Evolutionary conservation across 1,284 basidiomycete genomes (phyloP).

Genomic region (Leccinum pachyderme): DNA sequence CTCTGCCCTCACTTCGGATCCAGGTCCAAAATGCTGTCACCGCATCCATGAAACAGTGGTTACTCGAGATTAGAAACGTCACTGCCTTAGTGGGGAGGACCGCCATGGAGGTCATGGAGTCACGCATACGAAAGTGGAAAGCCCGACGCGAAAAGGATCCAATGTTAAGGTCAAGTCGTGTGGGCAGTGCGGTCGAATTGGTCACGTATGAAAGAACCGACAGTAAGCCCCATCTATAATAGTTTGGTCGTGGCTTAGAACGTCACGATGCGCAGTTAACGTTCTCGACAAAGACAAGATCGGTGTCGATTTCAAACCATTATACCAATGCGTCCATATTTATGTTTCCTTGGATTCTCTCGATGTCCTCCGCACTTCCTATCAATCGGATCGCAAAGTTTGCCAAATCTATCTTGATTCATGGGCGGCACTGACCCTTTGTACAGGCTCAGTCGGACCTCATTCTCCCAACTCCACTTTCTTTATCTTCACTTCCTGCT

Average conservation of each 20-base stretch:
- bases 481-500: constrained; percentile 53
- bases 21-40: constrained; percentile 94
- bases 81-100: constrained; percentile 84
- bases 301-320: constrained; percentile 88
- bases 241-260: constrained; percentile 1
- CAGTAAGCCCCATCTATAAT: constrained; percentile 54
- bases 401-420: constrained; percentile 15
- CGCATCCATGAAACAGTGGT: constrained; percentile 95
- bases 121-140: constrained; percentile 83
- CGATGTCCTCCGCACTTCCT: constrained; percentile 87
- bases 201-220: constrained; percentile 94
- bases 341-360: constrained; percentile 89
- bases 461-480: constrained; percentile 77
- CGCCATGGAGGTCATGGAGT: constrained; percentile 90
- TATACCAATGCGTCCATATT: constrained; percentile 98
- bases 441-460: constrained; percentile 91
- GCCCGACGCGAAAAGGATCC: constrained; percentile 76
- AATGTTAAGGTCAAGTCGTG: constrained; percentile 72
- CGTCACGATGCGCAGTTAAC: constrained; percentile 58
- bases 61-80: constrained; percentile 91
- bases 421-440: constrained; percentile 13
- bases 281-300: constrained; percentile 89
- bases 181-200: constrained; percentile 93
- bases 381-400: constrained; percentile 94
- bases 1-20: constrained; percentile 83